Evolutionary conservation across 1,139 yeast species (phyloP).

Genomic region (Zygosaccharomyces sapae): DNA sequence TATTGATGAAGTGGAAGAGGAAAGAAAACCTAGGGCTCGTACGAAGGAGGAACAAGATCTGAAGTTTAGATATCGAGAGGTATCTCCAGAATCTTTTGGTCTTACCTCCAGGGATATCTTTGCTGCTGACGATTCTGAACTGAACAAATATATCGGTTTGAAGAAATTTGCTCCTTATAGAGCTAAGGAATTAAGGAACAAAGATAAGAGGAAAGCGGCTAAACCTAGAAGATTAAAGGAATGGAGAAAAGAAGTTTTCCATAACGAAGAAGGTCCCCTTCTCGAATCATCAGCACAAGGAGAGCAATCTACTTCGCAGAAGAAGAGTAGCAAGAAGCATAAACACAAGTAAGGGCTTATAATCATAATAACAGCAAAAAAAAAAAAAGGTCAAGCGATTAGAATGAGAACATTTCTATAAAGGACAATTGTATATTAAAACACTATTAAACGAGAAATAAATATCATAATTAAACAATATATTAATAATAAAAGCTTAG

Average conservation of each 20-base stretch:
- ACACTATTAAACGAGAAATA: background rate
- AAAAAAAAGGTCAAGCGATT: background rate
- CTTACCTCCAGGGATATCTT: slow-evolving; percentile 81
- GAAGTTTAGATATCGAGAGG: slow-evolving; percentile 83
- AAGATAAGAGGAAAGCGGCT: slow-evolving; percentile 79
- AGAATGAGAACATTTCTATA: background rate
- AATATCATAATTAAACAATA: background rate
- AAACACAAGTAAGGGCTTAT: slow-evolving; percentile 1
- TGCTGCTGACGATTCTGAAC: slow-evolving; percentile 79
- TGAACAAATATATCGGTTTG: slow-evolving; percentile 79
- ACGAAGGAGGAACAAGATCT: slow-evolving; percentile 41
- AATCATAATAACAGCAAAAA: background rate
- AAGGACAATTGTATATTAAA: slow-evolving; percentile 2
- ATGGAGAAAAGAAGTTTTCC: slow-evolving; percentile 85
- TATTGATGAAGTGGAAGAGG: slow-evolving; percentile 58
- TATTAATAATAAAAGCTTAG: background rate
- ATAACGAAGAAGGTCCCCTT: slow-evolving; percentile 49
- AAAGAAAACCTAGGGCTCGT: slow-evolving; percentile 42
- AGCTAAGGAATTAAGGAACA: slow-evolving; percentile 63
- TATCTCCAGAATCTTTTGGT: slow-evolving; percentile 92
- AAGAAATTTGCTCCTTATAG: slow-evolving; percentile 94
- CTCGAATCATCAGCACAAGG: background rate
- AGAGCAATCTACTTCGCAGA: background rate
- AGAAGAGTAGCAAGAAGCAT: background rate
- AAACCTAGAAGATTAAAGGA: slow-evolving; percentile 79